These are phyloP conservation scores for Teratosphaeria nubilosa DNA, from an alignment of 2,329 filamentous ascomycete species.

Conservation along the genomic window DNA sequence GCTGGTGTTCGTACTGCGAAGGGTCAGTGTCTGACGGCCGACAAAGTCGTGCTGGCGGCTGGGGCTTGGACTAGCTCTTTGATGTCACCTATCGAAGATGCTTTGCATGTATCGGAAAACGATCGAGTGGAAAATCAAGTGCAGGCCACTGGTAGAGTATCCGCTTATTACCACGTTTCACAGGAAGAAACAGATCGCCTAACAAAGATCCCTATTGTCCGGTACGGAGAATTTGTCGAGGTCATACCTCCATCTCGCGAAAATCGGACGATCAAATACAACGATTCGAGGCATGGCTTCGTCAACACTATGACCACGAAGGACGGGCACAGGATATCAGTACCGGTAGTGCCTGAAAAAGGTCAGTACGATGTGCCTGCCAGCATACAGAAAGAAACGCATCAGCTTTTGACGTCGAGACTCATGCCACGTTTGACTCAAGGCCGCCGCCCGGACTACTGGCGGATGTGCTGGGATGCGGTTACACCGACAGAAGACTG, in stretches of 20 bases:
- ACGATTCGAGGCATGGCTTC: constrained; percentile 49
- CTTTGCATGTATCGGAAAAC: constrained; percentile 32
- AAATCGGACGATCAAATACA: constrained; percentile 48
- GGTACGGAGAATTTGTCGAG: constrained; percentile 38
- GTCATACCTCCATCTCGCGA: constrained; percentile 40
- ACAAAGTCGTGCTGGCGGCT: constrained; percentile 45
- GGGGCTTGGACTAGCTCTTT: constrained; percentile 48
- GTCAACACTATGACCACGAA: constrained; percentile 38
- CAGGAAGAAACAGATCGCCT: constrained; percentile 41
- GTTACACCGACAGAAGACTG: constrained; percentile 53
- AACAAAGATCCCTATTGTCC: constrained; percentile 43
- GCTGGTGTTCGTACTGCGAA: constrained; percentile 40
- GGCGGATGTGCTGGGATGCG: constrained; percentile 48
- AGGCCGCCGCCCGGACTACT: constrained; percentile 25
- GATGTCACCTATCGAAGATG: constrained; percentile 40
- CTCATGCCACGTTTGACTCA: constrained; percentile 24
- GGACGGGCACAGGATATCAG: constrained; percentile 44
- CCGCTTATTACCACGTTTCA: constrained; percentile 47
- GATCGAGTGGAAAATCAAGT: constrained; percentile 44
- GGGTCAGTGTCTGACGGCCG: constrained; percentile 40
- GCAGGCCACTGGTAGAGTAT: constrained; percentile 49
- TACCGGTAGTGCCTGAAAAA: constrained; percentile 31
- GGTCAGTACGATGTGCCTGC: constrained; percentile 35
- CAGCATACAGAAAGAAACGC: constrained; percentile 35
- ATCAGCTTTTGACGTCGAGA: constrained; percentile 15